phyloP scores from a whole-genome alignment of 805 yeast genomes.

The Lachancea fermentati region DNA sequence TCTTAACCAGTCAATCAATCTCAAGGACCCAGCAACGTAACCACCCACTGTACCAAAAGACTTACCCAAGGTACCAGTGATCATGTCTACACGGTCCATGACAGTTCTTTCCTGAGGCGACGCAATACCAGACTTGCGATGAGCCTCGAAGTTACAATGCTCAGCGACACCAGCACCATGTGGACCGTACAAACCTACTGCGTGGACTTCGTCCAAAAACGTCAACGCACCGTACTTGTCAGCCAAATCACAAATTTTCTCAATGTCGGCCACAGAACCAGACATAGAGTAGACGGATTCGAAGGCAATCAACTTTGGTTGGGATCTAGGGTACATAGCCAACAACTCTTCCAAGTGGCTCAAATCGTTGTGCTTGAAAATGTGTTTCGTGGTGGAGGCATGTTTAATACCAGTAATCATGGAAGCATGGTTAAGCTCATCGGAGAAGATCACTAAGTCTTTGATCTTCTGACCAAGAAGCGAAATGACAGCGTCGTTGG shows the following conservation, averaged over 20 bases:
- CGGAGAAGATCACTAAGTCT: constrained; percentile 86
- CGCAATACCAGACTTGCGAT: constrained; percentile 60
- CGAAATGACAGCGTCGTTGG: constrained; percentile 91
- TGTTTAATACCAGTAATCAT: constrained; percentile 95
- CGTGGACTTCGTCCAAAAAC: constrained; percentile 96
- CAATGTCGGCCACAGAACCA: constrained; percentile 94
- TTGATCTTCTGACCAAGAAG: constrained; percentile 87
- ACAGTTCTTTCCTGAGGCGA: constrained; percentile 52
- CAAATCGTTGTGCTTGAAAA: constrained; percentile 88
- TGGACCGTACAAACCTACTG: constrained; percentile 98
- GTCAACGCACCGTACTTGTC: constrained; percentile 97
- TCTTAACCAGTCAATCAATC: constrained; percentile 89
- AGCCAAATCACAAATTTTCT: constrained; percentile 88
- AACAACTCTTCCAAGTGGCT: constrained; percentile 74
- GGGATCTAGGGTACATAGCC: constrained; percentile 73
- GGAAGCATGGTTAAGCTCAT: constrained; percentile 92
- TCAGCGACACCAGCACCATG: constrained; percentile 99
- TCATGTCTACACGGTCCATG: constrained; percentile 88
- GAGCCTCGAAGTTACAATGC: constrained; percentile 84
- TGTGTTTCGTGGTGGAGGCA: constrained; percentile 80
- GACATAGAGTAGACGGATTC: constrained; percentile 98
- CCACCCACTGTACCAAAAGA: constrained; percentile 98
- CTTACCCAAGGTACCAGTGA: constrained; percentile 96
- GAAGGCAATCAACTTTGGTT: constrained; percentile 93
- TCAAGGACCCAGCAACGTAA: constrained; percentile 83